Percentiles rank a stretch among this genome's conserved stretches.
Evolutionary conservation across 345 rosid species (phyloP).

Genomic region (Salix brachista): DNA sequence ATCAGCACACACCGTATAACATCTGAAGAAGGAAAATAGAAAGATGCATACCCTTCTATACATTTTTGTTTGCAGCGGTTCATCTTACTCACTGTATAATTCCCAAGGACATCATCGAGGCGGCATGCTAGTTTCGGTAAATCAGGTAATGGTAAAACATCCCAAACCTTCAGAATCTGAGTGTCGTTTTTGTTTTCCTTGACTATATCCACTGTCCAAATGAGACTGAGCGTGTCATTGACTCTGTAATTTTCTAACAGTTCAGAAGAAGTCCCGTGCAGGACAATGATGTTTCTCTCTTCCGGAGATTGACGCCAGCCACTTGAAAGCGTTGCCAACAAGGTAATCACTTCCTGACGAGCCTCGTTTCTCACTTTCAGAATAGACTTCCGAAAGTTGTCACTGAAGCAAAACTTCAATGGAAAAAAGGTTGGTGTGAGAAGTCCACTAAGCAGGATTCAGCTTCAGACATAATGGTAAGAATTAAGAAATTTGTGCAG

Average conservation of each 20-base stretch:
- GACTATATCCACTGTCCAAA: conserved; percentile 37
- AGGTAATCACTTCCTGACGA: conserved; percentile 23
- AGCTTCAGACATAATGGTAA: neutral
- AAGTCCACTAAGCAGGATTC: neutral
- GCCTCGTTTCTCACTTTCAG: conserved; percentile 14
- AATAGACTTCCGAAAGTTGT: conserved; percentile 39
- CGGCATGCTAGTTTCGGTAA: conserved; percentile 31
- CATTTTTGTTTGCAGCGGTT: conserved; percentile 38
- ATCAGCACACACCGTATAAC: neutral
- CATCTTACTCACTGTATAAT: conserved; percentile 32
- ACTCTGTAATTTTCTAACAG: conserved; percentile 39
- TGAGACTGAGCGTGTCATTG: conserved; percentile 20
- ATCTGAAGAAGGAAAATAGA: neutral
- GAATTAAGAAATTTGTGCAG: neutral
- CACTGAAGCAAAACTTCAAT: conserved; percentile 42
- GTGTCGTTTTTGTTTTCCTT: conserved; percentile 23
- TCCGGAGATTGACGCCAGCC: conserved; percentile 41
- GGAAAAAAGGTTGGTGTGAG: neutral
- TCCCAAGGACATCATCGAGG: conserved; percentile 31
- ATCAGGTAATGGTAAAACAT: conserved; percentile 38
- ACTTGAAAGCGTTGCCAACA: conserved; percentile 30
- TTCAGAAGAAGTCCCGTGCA: conserved; percentile 31
- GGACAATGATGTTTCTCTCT: conserved; percentile 18
- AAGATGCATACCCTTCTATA: conserved; percentile 38
- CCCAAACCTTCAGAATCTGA: conserved; percentile 52